Evolutionary conservation across 345 rosid species (phyloP).

Genomic region (Mangifera indica): DNA sequence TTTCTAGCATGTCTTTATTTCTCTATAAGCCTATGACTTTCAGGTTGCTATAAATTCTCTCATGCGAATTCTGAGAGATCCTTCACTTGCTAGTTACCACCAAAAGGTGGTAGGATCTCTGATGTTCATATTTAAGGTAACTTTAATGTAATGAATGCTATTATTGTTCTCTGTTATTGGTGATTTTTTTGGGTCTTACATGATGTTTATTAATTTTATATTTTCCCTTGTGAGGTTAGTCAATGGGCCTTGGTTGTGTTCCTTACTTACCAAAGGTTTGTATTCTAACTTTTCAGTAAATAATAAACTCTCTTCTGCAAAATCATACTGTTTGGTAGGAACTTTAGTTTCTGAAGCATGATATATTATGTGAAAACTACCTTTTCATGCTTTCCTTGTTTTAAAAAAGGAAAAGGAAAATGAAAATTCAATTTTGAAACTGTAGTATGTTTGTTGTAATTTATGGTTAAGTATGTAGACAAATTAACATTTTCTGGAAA

Average conservation of each 20-base stretch:
- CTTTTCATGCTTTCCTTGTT: background rate
- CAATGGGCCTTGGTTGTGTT: constrained; percentile 96
- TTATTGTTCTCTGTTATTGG: constrained; percentile 5
- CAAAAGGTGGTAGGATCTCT: constrained; percentile 96
- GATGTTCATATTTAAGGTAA: constrained; percentile 95
- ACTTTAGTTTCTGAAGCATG: background rate
- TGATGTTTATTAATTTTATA: constrained; percentile 9
- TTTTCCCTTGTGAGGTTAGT: constrained; percentile 63
- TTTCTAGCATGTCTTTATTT: constrained; percentile 19
- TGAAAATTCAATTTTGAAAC: background rate
- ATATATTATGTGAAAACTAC: constrained; percentile 4
- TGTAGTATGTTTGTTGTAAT: background rate
- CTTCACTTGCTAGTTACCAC: constrained; percentile 95
- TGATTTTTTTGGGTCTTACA: background rate
- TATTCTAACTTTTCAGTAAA: constrained; percentile 27
- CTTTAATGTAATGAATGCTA: constrained; percentile 2
- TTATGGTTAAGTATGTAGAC: too few species aligned
- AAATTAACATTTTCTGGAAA: too few species aligned
- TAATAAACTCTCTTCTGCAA: background rate
- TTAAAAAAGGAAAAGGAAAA: background rate
- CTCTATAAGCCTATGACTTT: constrained; percentile 13
- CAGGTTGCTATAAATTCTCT: constrained; percentile 98
- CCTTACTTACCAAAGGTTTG: constrained; percentile 95
- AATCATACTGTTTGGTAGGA: background rate
- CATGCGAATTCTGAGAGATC: constrained; percentile 95